Base-by-base conservation (phyloP, 1,139 yeast species). In the Candida sanyaensis region DNA sequence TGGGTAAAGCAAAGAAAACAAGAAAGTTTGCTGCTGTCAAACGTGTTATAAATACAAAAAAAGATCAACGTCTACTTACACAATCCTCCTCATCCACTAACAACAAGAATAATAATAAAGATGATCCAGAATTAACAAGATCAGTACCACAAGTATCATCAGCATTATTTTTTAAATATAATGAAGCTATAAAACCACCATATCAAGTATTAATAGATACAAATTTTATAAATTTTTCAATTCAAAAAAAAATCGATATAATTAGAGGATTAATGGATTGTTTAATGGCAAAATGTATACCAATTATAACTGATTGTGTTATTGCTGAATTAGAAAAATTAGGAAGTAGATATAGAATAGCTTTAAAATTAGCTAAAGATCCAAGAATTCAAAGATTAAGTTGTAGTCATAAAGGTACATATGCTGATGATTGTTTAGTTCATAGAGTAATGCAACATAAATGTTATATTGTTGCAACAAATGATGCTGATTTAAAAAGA, bases 191-290 rank as follows among this genome's bases (percentile, higher is more conserved):
- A 55, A 90, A 88, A 65, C 99, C 99, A 24, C 99, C 99, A 44
- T 93, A 93, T 64, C 98, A 93, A 65, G 93, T 93, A 6, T 77
- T 93, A 31, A 85, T 93, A 50, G 99, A 93, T 81, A 93, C 99
- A 41, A 93, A 93, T 73, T 95, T 93, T 70, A 88, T 93, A 67
- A 93, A 93, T 72, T 92, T 92, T 66, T 88, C 96, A 55, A 92
- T 93, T 58, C 97, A 91, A 65, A 93, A 93, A 73, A 92, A 93
- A 63, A 84, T 93, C 46, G 99, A 95, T 63, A 74, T 93, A 10
- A 93, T 91, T 13, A 80, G 92, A 59, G 99, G 97, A 7, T 86
- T 93, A 85, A 93, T 93, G 98, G 98, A 93, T 66, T 81, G 96
- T 50, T 73, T 93, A 37, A 86, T 86, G 66, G 99, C 99, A 45